Evolutionary conservation across 768 basidiomycete species (phyloP).

Genomic region (Lactifluus pinguis): DNA sequence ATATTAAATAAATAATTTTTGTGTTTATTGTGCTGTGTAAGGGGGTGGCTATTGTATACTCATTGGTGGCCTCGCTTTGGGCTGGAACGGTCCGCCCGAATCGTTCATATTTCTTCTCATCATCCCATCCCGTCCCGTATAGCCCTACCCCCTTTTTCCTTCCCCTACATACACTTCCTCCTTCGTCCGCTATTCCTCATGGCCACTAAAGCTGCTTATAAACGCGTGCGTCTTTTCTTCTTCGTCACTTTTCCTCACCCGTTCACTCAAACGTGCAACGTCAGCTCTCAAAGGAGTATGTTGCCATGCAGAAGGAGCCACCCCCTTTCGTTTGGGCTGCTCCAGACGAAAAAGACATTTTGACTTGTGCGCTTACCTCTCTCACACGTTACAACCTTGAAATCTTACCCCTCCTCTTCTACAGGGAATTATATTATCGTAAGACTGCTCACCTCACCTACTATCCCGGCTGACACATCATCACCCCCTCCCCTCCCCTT

Average conservation of each 20-base stretch:
- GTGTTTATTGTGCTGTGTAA: not conserved
- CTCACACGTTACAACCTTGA: not conserved
- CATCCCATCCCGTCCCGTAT: not conserved
- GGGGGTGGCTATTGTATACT: not conserved
- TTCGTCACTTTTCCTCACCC: slow-evolving; percentile 9
- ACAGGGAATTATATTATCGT: slow-evolving; percentile 95
- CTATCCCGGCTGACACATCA: slow-evolving; percentile 5
- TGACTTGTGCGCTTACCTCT: slow-evolving; percentile 64
- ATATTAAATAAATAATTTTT: not conserved
- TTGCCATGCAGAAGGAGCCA: slow-evolving; percentile 84
- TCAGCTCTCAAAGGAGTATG: slow-evolving; percentile 81
- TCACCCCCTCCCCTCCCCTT: slow-evolving; percentile 16
- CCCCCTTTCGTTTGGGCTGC: slow-evolving; percentile 94
- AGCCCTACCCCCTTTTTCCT: not conserved
- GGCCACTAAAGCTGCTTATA: slow-evolving; percentile 82
- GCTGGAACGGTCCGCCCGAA: not conserved
- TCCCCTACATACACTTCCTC: not conserved
- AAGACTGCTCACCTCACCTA: slow-evolving; percentile 21
- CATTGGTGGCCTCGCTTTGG: not conserved
- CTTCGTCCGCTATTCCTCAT: slow-evolving; percentile 30
- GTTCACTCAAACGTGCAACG: not conserved
- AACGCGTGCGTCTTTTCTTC: slow-evolving; percentile 46
- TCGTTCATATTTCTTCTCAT: not conserved
- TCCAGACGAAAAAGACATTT: slow-evolving; percentile 96
- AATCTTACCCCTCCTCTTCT: not conserved